Percentiles rank a stretch among this genome's conserved stretches.
Conservation (phyloP, 345 rosid genomes). For the Orychophragmus violaceus region DNA sequence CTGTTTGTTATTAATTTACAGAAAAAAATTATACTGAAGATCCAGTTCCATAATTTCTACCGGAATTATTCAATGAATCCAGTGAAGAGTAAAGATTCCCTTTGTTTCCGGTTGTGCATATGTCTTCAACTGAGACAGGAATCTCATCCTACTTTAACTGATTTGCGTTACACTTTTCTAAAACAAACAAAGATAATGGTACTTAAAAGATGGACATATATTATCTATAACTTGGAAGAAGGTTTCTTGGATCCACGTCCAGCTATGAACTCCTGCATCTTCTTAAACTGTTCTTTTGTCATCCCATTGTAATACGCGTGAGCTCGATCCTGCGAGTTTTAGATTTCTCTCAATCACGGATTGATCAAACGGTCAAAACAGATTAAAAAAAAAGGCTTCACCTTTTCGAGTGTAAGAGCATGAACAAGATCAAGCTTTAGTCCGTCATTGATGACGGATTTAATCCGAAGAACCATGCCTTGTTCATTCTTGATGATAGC, state of each 20-base stretch:
- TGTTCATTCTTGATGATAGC: conserved; percentile 65
- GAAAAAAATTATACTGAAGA: too few relatives aligned
- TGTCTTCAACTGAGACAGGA: not conserved
- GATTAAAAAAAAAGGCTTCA: not conserved
- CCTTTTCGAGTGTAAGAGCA: conserved; percentile 88
- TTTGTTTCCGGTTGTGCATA: not conserved
- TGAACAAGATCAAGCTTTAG: conserved; percentile 59
- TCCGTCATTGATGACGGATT: conserved; percentile 78
- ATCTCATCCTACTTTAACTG: not conserved
- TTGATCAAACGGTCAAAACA: not conserved
- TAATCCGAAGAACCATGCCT: conserved; percentile 70
- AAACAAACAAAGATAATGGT: not conserved
- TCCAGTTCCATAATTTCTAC: not conserved
- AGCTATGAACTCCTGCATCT: conserved; percentile 90
- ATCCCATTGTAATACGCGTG: conserved; percentile 68
- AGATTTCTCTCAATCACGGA: not conserved
- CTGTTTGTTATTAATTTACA: not conserved
- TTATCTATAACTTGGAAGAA: not conserved
- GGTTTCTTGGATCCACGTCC: conserved; percentile 39
- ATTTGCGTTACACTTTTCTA: not conserved
- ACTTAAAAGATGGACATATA: not conserved
- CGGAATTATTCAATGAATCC: not conserved
- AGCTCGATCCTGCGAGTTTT: conserved; percentile 59
- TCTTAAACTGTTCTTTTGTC: conserved; percentile 87
- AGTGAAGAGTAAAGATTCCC: not conserved